Conservation (phyloP, 2,329 filamentous ascomycete genomes). For the Cladosporium colombiae region DNA sequence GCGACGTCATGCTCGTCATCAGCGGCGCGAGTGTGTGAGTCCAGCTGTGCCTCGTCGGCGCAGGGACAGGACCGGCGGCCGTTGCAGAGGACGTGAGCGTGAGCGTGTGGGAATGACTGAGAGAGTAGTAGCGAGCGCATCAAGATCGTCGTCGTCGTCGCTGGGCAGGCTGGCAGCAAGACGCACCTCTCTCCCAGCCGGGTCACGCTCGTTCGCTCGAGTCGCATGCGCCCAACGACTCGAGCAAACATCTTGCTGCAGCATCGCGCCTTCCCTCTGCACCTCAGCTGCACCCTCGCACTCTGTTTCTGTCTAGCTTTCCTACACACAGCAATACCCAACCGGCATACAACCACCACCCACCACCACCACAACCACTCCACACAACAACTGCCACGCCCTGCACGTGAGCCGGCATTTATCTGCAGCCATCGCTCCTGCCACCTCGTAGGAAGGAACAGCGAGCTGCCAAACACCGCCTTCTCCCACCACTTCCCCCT, state of each 20-base stretch:
- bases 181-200: neutral
- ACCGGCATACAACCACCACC: constrained; percentile 2
- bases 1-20: constrained; percentile 8
- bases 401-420: constrained; percentile 1
- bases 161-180: neutral
- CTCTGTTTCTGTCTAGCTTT: neutral
- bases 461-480: neutral
- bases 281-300: neutral
- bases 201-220: neutral
- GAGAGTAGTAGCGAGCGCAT: neutral
- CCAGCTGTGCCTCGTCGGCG: neutral
- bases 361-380: neutral
- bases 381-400: no score
- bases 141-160: neutral
- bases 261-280: neutral
- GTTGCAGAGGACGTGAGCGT: neutral
- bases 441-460: neutral
- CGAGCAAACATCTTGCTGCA: neutral
- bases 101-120: neutral
- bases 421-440: neutral
- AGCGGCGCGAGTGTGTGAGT: neutral
- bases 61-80: neutral
- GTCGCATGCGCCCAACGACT: neutral
- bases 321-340: neutral
- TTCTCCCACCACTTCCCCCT: neutral